Evolutionary conservation across 345 rosid species (phyloP), one percentile per base, ranked within the genome.

Genomic region (Theobroma cacao): DNA sequence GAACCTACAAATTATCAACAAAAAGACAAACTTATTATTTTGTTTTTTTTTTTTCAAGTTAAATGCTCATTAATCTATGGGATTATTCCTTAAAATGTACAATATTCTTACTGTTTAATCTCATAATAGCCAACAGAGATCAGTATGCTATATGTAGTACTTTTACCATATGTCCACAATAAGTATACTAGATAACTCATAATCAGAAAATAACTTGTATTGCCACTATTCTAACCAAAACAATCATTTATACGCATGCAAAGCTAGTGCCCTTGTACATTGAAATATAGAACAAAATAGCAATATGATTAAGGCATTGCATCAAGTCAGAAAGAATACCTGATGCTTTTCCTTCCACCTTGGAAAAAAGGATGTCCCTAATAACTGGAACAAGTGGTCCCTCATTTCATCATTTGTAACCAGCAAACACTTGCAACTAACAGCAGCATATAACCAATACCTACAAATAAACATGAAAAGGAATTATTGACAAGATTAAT

Each of bases 271-370:
- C 28, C 1, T 34, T n/a, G 48, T 61, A 66, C 47, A 64, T 15
- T 31, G 60, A 69, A 36, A 76, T 12, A 40, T 43, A 45, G 2
- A 24, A 60, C 26, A 22, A n/a, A n/a, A n/a, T 22, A 36, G 26
- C 11, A 30, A 60, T 2, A 50, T 28, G 41, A 15, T n/a, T 50
- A 52, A 28, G 34, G 30, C 22, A 36, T 30, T 20, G 14, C 52
- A 61, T 33, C 31, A n/a, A 12, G 24, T 33, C 6, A 14, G 11
- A 7, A 8, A 58, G 34, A 76, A 33, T 81, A 92, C 99, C 95
- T 94, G 99, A 85, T 96, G 99, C 75, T 96, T 96, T 86, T 96
- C 99, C 83, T 96, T 94, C 99, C 99, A 96, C 80, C 98, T 88
- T 36, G 99, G 97, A 80, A 96, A 94, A 87, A 94, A 96, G 76